Conservation (phyloP, 176 grass and related monocot species). For the Bothriochloa decipiens region DNA sequence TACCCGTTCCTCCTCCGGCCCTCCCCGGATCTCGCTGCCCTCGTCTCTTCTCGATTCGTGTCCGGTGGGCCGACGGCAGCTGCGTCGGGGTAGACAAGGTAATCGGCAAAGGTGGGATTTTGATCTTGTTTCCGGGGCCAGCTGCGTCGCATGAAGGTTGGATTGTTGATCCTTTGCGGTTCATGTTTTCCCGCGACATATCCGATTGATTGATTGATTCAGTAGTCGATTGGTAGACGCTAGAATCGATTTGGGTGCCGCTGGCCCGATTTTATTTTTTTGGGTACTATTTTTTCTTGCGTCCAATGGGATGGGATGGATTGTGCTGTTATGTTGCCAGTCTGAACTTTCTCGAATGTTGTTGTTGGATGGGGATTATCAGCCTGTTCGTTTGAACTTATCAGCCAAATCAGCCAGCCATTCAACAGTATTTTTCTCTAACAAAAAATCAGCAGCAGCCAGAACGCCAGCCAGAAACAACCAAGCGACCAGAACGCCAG, state of each 20-base stretch:
- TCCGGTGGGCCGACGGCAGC: too few relatives aligned
- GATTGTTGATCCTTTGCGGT: not conserved
- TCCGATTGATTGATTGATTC: too few relatives aligned
- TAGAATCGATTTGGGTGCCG: not conserved
- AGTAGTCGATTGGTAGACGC: not conserved
- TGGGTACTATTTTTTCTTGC: too few relatives aligned
- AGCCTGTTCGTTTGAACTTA: too few relatives aligned
- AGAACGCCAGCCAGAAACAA: too few relatives aligned
- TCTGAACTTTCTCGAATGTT: not conserved
- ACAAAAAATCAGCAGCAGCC: too few relatives aligned
- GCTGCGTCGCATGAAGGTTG: not conserved
- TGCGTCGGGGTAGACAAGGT: not conserved
- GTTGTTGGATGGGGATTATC: not conserved
- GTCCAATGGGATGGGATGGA: not conserved
- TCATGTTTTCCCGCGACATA: not conserved
- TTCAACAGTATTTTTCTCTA: too few relatives aligned
- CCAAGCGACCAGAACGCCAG: too few relatives aligned
- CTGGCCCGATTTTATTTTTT: not conserved
- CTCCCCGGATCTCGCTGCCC: not conserved
- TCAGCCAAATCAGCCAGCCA: too few relatives aligned
- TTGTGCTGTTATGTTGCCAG: not conserved
- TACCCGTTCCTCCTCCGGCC: not conserved
- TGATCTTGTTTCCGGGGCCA: not conserved
- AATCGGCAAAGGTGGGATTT: constrained; percentile 26
- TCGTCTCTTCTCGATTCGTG: not conserved